These are phyloP conservation scores for Penicillium fimorum DNA, from an alignment of 495 filamentous ascomycete genomes.

Conservation along the genomic window DNA sequence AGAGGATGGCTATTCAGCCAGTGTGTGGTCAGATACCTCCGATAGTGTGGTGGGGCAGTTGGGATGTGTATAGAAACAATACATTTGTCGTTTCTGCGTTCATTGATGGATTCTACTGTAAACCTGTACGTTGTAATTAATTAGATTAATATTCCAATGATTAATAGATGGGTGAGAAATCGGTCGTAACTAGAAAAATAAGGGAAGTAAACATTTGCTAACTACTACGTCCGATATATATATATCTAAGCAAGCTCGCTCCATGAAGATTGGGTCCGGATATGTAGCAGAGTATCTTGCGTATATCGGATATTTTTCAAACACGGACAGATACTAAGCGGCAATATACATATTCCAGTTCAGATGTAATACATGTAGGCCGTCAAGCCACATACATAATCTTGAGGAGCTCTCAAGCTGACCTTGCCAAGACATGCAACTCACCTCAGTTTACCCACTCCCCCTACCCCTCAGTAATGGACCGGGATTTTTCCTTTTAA, in stretches of 20 bases:
- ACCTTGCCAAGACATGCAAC: constrained; percentile 22
- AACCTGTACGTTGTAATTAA: background rate
- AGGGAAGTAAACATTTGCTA: background rate
- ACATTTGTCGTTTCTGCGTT: constrained; percentile 40
- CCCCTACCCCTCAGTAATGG: constrained; percentile 15
- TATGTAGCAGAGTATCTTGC: background rate
- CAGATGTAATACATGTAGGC: background rate
- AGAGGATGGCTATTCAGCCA: constrained; percentile 31
- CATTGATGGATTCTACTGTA: constrained; percentile 4
- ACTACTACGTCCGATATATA: background rate
- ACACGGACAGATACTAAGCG: background rate
- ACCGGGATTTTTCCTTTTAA: background rate
- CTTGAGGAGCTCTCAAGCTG: constrained; percentile 1
- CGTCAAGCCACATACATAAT: constrained; percentile 7
- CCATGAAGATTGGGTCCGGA: background rate
- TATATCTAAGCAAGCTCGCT: background rate
- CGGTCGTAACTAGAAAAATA: background rate
- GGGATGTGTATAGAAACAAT: constrained; percentile 51
- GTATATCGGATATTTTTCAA: background rate
- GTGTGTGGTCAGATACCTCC: constrained; percentile 24
- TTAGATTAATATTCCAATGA: background rate
- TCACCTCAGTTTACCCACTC: constrained; percentile 22
- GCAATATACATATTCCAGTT: background rate
- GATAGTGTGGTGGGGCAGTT: constrained; percentile 27
- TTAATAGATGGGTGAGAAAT: background rate